Evolutionary conservation across 768 basidiomycete species (phyloP).

Genomic region (Termitomyces bulborhizus): DNA sequence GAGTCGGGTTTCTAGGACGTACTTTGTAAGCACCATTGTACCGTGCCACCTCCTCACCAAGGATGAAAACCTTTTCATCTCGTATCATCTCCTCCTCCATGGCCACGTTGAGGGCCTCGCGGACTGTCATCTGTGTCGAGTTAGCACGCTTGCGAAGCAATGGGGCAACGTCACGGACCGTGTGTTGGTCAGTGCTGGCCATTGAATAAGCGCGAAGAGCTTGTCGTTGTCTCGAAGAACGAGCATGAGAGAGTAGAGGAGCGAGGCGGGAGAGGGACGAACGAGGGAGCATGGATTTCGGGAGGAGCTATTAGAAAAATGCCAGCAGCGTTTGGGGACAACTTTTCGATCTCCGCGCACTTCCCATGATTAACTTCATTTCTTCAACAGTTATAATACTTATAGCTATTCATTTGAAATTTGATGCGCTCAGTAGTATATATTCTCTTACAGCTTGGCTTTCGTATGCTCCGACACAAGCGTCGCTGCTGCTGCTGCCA

Average conservation of each 20-base stretch:
- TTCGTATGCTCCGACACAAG: constrained; percentile 43
- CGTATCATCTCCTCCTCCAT: constrained; percentile 99
- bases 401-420: not conserved
- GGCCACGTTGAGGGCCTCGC: constrained; percentile 94
- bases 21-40: constrained; percentile 99
- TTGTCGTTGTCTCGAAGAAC: constrained; percentile 37
- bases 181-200: constrained; percentile 38
- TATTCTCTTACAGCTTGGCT: constrained; percentile 47
- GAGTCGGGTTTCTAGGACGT: constrained; percentile 8
- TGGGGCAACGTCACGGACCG: constrained; percentile 25
- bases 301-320: constrained; percentile 22
- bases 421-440: not conserved
- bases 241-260: constrained; percentile 48
- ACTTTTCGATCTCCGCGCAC: constrained; percentile 14
- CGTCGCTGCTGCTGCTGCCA: constrained; percentile 82
- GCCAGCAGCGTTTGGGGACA: constrained; percentile 9
- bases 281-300: constrained; percentile 52
- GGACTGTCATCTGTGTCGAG: constrained; percentile 81
- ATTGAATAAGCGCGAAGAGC: constrained; percentile 53
- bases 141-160: constrained; percentile 5
- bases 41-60: constrained; percentile 97
- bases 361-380: not conserved
- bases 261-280: constrained; percentile 59
- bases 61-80: constrained; percentile 89
- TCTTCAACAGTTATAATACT: too few species aligned